A percentile compares a stretch with the other conserved stretches of the same genome.
phyloP scores from a whole-genome alignment of 768 basidiomycete species.

The Xanthoconium purpureum region DNA sequence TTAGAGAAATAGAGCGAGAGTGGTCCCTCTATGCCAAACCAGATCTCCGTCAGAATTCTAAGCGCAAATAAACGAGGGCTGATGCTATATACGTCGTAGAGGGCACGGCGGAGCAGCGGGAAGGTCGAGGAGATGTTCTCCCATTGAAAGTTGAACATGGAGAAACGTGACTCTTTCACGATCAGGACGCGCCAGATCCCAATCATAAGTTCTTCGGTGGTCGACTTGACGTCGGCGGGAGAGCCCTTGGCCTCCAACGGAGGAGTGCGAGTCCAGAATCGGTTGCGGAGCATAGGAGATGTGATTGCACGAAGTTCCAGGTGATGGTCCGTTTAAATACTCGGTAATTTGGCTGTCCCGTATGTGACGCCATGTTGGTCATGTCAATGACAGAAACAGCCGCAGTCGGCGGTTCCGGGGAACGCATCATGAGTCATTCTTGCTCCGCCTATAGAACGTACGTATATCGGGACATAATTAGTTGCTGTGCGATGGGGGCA shows the following conservation, averaged over 20 bases:
- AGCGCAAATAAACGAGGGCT: conserved; percentile 18
- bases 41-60: conserved; percentile 8
- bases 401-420: too few relatives aligned
- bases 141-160: conserved; percentile 9
- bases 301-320: not conserved
- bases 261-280: not conserved
- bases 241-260: not conserved
- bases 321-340: not conserved
- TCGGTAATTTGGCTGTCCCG: not conserved
- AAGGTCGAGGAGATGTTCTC: not conserved
- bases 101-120: conserved; percentile 12
- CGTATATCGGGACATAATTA: too few relatives aligned
- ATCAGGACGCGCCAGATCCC: conserved; percentile 28
- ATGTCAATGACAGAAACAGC: too few relatives aligned
- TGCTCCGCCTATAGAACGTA: too few relatives aligned
- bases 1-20: conserved; percentile 26
- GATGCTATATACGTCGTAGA: conserved; percentile 22
- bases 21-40: conserved; percentile 18
- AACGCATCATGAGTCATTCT: too few relatives aligned
- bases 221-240: not conserved
- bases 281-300: not conserved
- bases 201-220: conserved; percentile 14
- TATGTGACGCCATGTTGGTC: not conserved
- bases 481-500: too few relatives aligned
- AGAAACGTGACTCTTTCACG: conserved; percentile 6